These are phyloP conservation scores for Claviceps cyperi DNA, from an alignment of 2,329 filamentous ascomycete genomes.

Conservation along the genomic window DNA sequence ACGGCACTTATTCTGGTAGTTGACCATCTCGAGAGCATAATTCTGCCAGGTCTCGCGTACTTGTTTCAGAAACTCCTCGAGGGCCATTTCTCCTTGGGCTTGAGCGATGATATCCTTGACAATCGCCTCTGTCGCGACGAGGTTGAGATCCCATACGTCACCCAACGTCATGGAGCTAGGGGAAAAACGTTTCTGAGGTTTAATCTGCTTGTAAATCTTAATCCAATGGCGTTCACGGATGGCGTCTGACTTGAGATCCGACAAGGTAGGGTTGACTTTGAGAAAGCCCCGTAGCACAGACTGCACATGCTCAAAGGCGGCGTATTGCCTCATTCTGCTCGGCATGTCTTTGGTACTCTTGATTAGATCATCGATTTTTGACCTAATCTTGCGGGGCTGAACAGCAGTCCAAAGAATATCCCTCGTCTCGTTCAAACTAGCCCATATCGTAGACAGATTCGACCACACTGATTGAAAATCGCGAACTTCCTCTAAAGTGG, in stretches of 20 bases:
- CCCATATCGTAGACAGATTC: conserved; percentile 89
- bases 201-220: conserved; percentile 93
- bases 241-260: conserved; percentile 89
- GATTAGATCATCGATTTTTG: conserved; percentile 78
- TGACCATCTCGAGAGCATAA: conserved; percentile 85
- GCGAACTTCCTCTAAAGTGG: conserved; percentile 86
- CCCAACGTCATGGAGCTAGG: conserved; percentile 91
- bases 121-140: conserved; percentile 71
- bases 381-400: conserved; percentile 81
- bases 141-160: conserved; percentile 94
- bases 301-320: conserved; percentile 98
- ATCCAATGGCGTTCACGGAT: conserved; percentile 94
- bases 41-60: conserved; percentile 95
- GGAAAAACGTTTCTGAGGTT: conserved; percentile 85
- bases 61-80: conserved; percentile 94
- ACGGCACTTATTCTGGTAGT: conserved; percentile 95
- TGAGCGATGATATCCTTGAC: conserved; percentile 91
- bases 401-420: conserved; percentile 92
- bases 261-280: conserved; percentile 78
- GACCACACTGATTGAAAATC: conserved; percentile 99
- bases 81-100: conserved; percentile 92
- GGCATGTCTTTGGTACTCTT: conserved; percentile 99
- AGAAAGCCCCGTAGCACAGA: conserved; percentile 74
- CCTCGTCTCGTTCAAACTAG: conserved; percentile 81
- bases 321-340: conserved; percentile 96